phyloP scores from a whole-genome alignment of 2,329 filamentous ascomycete genomes.

The Trichoderma arundinaceum region DNA sequence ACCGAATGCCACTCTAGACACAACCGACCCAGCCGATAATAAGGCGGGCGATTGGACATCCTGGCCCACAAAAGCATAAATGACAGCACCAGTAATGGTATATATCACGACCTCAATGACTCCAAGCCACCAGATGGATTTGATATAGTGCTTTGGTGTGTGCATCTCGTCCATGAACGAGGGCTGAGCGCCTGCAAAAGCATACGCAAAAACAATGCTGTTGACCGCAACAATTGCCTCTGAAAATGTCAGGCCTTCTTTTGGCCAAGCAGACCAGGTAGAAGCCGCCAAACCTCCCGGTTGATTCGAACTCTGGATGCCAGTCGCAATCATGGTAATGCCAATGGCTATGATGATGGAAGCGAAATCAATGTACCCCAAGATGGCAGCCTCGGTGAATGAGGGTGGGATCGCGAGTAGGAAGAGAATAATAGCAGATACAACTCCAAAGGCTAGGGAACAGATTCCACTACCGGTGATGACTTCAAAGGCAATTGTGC shows the following conservation, averaged over 20 bases:
- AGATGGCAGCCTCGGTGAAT: constrained; percentile 55
- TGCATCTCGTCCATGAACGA: constrained; percentile 62
- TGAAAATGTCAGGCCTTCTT: constrained; percentile 53
- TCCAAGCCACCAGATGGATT: constrained; percentile 67
- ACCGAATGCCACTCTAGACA: constrained; percentile 72
- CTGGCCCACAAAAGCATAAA: constrained; percentile 72
- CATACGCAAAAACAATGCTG: constrained; percentile 75
- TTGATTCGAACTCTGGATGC: constrained; percentile 48
- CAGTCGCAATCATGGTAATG: constrained; percentile 70
- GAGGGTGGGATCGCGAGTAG: constrained; percentile 54
- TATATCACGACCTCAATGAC: constrained; percentile 68
- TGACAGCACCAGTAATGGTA: constrained; percentile 67
- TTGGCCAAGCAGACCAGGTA: constrained; percentile 54
- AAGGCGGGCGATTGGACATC: constrained; percentile 70
- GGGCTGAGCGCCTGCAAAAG: constrained; percentile 59
- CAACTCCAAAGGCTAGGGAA: constrained; percentile 52
- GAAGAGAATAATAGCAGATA: constrained; percentile 54
- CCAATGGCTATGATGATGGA: constrained; percentile 68
- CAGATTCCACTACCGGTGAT: constrained; percentile 62
- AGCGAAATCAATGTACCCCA: constrained; percentile 61
- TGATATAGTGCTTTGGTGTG: constrained; percentile 52
- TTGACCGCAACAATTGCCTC: constrained; percentile 65
- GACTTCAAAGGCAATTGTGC: constrained; percentile 70
- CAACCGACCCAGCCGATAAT: constrained; percentile 62
- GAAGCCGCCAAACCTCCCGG: constrained; percentile 43